Evolutionary conservation across 1,139 yeast species (phyloP), one percentile per base, ranked within the genome.

Genomic region (Kodamaea derodonti): DNA sequence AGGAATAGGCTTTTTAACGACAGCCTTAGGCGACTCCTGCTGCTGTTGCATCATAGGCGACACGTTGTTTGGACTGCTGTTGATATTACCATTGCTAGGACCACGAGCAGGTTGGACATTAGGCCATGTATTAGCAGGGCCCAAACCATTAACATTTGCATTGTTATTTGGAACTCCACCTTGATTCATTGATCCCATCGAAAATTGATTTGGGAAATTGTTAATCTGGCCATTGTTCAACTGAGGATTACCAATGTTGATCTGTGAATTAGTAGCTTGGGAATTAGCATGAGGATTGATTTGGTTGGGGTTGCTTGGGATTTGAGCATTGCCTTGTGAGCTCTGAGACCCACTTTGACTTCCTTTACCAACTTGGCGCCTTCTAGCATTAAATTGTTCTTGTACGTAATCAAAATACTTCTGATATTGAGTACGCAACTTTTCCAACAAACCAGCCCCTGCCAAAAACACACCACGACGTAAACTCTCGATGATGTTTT

Each of bases 401-500:
- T 78, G 78, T 39, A 86, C 88, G 56, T 77, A 83, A 39, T 78
- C 79, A 59, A 84, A 80, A 52, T 83, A 86, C 50, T 81, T 77
- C 40, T 80, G 83, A 42, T 84, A 80, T 49, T 86, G 95, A 32
- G 71, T 64, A 41, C 80, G 75, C 36, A 87, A 73, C 55, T 81
- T 83, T 34, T 78, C 85, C 33, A 85, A 65, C 32, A 85, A 69
- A 37, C 78, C 86, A 6, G 84, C 84, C 4, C 75, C 72, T 10
- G 92, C 80, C 56, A 82, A 66, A 57, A 74, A 80, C 37, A 74
- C 58, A 26, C 84, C 79, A 56, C 78, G 65, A 49, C 77, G 72
- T 54, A 83, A 59, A 44, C 75, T 78, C 35, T 85, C 94, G 51
- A 81, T 63, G 41, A 86, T 84, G 52, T 81, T 83, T 49, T 79